Conservation (phyloP, 257 asterid genomes). For the Salvia rosmarinus region DNA sequence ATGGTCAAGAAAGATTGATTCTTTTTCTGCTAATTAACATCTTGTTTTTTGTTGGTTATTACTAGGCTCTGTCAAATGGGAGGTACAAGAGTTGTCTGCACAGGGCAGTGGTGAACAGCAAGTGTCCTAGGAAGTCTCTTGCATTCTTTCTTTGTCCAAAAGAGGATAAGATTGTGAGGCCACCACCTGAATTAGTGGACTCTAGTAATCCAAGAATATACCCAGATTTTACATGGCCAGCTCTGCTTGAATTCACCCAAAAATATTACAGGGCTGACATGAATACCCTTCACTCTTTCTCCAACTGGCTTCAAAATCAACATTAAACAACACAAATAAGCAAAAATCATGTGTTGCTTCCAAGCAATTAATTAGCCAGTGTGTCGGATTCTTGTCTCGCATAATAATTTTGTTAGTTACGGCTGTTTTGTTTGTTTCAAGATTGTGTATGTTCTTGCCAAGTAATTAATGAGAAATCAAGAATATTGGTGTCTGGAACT, state of each 20-base stretch:
- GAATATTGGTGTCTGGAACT: background rate
- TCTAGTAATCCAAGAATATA: constrained; percentile 62
- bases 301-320: constrained; percentile 56
- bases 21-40: no score
- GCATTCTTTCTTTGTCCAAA: constrained; percentile 79
- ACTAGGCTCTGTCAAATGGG: constrained; percentile 88
- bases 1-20: no score
- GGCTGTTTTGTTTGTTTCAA: background rate
- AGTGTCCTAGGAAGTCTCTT: constrained; percentile 58
- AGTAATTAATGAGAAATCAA: background rate
- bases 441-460: background rate
- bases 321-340: background rate
- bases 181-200: constrained; percentile 75
- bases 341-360: no score
- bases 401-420: background rate
- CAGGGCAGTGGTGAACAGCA: constrained; percentile 69
- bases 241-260: constrained; percentile 71
- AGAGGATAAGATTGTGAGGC: constrained; percentile 56
- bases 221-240: constrained; percentile 76
- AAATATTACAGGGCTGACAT: constrained; percentile 82
- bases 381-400: no score
- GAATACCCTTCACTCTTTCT: constrained; percentile 69
- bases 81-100: constrained; percentile 82
- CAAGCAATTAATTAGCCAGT: no score
- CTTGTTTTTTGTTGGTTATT: no score